Conservation (phyloP, 2,329 filamentous ascomycete genomes). For the Penicillium sp. region DNA sequence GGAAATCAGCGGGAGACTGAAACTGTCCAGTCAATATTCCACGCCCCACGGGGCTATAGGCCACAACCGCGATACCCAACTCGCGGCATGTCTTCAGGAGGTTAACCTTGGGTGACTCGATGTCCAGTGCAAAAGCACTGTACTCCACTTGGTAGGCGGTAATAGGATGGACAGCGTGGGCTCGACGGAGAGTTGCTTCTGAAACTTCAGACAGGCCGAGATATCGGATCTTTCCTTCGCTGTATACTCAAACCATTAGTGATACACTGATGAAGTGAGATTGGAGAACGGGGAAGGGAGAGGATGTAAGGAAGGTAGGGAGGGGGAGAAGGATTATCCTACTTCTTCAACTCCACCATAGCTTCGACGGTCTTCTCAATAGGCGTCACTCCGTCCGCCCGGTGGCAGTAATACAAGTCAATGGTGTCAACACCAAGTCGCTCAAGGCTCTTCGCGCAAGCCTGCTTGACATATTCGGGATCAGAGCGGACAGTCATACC, state of each 20-base stretch:
- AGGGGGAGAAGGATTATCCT: too few relatives aligned
- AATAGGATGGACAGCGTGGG: conserved; percentile 49
- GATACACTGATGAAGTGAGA: not conserved
- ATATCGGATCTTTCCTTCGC: conserved; percentile 51
- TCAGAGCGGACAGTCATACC: conserved; percentile 33
- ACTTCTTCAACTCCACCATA: conserved; percentile 46
- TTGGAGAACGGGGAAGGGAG: not conserved
- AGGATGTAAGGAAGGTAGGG: too few relatives aligned
- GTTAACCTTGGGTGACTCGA: conserved; percentile 44
- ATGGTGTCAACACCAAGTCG: conserved; percentile 41
- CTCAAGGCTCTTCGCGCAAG: conserved; percentile 38
- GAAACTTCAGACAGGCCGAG: conserved; percentile 51
- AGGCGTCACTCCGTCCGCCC: conserved; percentile 44
- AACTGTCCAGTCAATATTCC: conserved; percentile 58
- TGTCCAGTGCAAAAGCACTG: conserved; percentile 49
- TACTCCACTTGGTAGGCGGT: conserved; percentile 55
- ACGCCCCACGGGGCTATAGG: conserved; percentile 61
- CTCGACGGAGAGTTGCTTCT: conserved; percentile 50
- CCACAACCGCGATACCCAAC: conserved; percentile 58
- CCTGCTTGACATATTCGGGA: conserved; percentile 37
- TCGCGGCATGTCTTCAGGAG: conserved; percentile 58
- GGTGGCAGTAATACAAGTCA: conserved; percentile 49
- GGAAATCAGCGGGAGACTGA: conserved; percentile 49
- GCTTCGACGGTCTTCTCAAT: conserved; percentile 47
- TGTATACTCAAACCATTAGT: conserved; percentile 1